Conservation (phyloP, 495 filamentous ascomycete species). For the Niebla homalea region DNA sequence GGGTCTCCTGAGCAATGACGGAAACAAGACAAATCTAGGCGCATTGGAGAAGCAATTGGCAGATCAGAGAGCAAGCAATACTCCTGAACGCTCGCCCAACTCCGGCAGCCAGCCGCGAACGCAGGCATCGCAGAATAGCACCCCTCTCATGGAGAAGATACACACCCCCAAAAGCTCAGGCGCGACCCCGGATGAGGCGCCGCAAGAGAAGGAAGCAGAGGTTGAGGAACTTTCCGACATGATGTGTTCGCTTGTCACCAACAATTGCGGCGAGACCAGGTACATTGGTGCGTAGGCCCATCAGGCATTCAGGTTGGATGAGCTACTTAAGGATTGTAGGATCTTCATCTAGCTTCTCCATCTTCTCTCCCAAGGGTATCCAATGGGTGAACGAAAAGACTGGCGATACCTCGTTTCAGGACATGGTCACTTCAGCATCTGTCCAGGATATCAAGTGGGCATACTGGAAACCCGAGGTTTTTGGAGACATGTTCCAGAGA, state of each 20-base stretch:
- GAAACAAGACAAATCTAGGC: conserved; percentile 76
- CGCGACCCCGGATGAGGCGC: conserved; percentile 43
- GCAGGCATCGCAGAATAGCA: conserved; percentile 29
- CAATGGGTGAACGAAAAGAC: conserved; percentile 99
- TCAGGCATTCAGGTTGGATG: background rate
- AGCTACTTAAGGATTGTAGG: conserved; percentile 37
- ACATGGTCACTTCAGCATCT: conserved; percentile 78
- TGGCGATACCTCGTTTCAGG: conserved; percentile 83
- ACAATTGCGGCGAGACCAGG: conserved; percentile 86
- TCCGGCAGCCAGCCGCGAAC: conserved; percentile 18
- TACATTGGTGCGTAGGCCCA: conserved; percentile 64
- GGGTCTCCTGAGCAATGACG: conserved; percentile 75
- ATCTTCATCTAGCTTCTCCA: conserved; percentile 95
- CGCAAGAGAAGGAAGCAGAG: conserved; percentile 48
- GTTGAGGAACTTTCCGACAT: conserved; percentile 90
- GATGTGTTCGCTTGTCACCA: conserved; percentile 99
- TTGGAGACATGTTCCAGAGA: conserved; percentile 79
- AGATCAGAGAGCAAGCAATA: conserved; percentile 42
- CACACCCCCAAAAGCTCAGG: conserved; percentile 46
- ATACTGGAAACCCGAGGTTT: conserved; percentile 93
- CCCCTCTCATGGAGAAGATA: conserved; percentile 35
- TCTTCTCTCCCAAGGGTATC: conserved; percentile 94
- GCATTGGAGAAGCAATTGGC: conserved; percentile 72
- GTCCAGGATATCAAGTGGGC: conserved; percentile 87
- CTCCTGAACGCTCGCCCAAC: conserved; percentile 19